Conservation (phyloP, 129 eudicot genomes). For the Saussurea involucrata region DNA sequence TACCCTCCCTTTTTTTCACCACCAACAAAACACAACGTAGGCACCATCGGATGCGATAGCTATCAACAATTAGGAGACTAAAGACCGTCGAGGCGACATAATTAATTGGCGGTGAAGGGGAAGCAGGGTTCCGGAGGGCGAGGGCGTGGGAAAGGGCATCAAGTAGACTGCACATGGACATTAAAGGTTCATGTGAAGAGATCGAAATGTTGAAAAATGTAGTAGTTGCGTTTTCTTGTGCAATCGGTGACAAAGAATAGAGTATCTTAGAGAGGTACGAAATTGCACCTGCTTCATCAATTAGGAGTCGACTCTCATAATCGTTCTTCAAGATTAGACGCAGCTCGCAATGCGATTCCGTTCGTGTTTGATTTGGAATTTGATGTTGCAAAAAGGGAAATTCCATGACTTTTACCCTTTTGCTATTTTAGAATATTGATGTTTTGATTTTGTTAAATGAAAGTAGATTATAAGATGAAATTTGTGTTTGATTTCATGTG, state of each 20-base stretch:
- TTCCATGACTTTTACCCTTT: too few species aligned
- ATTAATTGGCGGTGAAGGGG: slow-evolving; percentile 59
- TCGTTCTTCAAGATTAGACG: slow-evolving; percentile 71
- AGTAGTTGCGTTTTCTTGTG: slow-evolving; percentile 80
- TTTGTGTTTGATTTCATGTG: too few species aligned
- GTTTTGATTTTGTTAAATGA: too few species aligned
- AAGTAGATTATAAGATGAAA: too few species aligned
- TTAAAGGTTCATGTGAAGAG: slow-evolving; percentile 45
- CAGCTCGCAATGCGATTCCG: slow-evolving; percentile 75
- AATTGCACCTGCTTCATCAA: slow-evolving; percentile 63
- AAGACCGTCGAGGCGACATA: slow-evolving; percentile 68
- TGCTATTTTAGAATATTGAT: too few species aligned
- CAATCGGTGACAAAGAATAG: slow-evolving; percentile 41
- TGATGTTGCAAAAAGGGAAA: too few species aligned
- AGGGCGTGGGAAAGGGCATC: slow-evolving; percentile 87
- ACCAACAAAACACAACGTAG: too few species aligned
- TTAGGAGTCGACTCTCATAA: slow-evolving; percentile 52
- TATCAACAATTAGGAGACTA: slow-evolving; percentile 53
- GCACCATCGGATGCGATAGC: slow-evolving; percentile 22
- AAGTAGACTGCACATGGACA: slow-evolving; percentile 67
- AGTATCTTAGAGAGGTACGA: slow-evolving; percentile 66
- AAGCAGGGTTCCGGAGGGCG: slow-evolving; percentile 51
- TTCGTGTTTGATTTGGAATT: slow-evolving; percentile 65
- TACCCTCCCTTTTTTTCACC: too few species aligned
- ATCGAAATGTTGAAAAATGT: slow-evolving; percentile 76